These are phyloP conservation scores for Termitomyces sp. DNA, from an alignment of 768 basidiomycete species.

Conservation along the genomic window DNA sequence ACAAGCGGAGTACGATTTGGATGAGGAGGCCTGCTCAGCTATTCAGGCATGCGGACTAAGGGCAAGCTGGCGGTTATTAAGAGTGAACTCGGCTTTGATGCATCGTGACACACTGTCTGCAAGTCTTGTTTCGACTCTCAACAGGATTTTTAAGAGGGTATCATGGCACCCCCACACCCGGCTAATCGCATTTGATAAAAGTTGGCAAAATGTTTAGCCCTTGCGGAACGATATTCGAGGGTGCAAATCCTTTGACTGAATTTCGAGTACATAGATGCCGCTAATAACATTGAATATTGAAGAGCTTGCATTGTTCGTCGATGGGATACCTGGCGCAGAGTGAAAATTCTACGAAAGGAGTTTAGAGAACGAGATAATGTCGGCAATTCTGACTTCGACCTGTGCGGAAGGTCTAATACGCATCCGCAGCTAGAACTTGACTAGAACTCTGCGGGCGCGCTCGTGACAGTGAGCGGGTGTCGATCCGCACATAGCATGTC, in stretches of 20 bases:
- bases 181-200: not conserved
- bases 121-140: not conserved
- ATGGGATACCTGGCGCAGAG: not conserved
- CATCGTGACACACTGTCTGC: not conserved
- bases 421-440: not conserved
- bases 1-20: not conserved
- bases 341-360: not conserved
- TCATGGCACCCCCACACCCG: not conserved
- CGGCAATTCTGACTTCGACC: too few relatives aligned
- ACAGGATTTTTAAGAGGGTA: not conserved
- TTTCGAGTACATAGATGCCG: not conserved
- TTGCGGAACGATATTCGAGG: not conserved
- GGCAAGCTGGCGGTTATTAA: not conserved
- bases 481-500: not conserved
- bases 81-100: not conserved
- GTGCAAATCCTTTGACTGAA: not conserved
- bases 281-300: not conserved
- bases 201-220: not conserved
- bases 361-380: too few relatives aligned
- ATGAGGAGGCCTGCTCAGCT: not conserved
- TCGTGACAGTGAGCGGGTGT: slow-evolving; percentile 12
- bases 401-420: too few relatives aligned
- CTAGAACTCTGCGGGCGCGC: not conserved
- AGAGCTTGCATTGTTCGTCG: not conserved
- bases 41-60: not conserved